Evolutionary conservation across 371 early-diverging fungal genomes (phyloP), one percentile per base, ranked within the genome.

Genomic region (Mucor piriformis): DNA sequence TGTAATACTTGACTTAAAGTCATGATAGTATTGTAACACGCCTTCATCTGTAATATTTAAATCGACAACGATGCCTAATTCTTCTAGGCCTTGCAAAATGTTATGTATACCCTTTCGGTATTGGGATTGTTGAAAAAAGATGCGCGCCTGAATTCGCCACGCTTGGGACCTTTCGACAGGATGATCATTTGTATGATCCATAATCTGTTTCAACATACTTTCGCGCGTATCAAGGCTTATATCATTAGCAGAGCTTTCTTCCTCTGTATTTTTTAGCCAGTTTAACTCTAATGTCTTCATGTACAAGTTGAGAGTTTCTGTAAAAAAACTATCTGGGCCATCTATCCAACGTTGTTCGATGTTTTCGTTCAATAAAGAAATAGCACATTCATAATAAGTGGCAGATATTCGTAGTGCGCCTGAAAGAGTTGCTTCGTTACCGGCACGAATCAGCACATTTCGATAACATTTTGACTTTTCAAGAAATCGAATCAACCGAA

Each of bases 101-200:
- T 69, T 61, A 5, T 61, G 54, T 3, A 76, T 64, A 12, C 76
- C 76, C 18, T 66, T 58, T 18, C 70, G 62, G 12, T 70, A 66
- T 32, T 73, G 58, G 23, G 73, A 67, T 44, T 73, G 57, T 18
- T 73, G 71, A 35, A 76, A 76, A 25, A 54, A 70, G 23, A 66
- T 64, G 15, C 69, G 55, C 15, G 76, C 76, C 29, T 76, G 66
- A 6, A 73, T 58, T 2, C 76, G 55, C 73, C 71, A 70, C 1
- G 71, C 71, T 34, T 67, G 66, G 2, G 73, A 66, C 20, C 76
- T 59, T 37, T 76, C 76, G n/a, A 60, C 51, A 3, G 76, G 76
- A 5, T 54, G 48, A 8, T 56, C 49, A 5, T 54, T 47, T 7
- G 76, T 73, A 43, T 66, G 67, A 11, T 50, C 44, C 63, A 76